phyloP scores from a whole-genome alignment of 768 basidiomycete genomes.

The Asterophora parasitica region DNA sequence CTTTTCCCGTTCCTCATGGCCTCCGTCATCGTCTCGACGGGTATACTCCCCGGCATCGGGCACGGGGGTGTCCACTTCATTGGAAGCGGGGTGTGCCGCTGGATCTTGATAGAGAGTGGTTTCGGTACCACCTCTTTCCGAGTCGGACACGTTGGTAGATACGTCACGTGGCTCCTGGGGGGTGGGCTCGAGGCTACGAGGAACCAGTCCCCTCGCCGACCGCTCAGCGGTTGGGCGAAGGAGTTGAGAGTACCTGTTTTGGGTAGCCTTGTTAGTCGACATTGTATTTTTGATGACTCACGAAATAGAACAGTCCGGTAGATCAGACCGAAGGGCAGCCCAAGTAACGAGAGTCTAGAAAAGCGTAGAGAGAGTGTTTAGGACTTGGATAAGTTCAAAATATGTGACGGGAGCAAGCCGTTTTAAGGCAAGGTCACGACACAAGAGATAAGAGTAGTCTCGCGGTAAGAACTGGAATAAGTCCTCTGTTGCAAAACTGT shows the following conservation, averaged over 20 bases:
- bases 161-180: too few relatives aligned
- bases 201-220: too few relatives aligned
- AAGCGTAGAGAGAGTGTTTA: neutral
- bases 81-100: too few relatives aligned
- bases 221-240: neutral
- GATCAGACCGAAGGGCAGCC: constrained; percentile 11
- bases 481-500: neutral
- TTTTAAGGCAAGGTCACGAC: neutral
- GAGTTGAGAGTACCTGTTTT: neutral
- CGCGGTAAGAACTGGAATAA: neutral
- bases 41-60: too few relatives aligned
- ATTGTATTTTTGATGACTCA: neutral
- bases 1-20: too few relatives aligned
- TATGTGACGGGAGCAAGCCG: constrained; percentile 1
- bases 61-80: too few relatives aligned
- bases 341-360: neutral
- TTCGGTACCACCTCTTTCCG: too few relatives aligned
- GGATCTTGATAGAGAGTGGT: too few relatives aligned
- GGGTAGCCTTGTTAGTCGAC: neutral
- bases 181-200: too few relatives aligned
- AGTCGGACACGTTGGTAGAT: too few relatives aligned
- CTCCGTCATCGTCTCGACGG: too few relatives aligned
- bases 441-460: neutral
- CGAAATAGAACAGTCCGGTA: constrained; percentile 1
- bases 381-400: constrained; percentile 5